Percentiles rank a stretch among this genome's conserved stretches.
Evolutionary conservation across 1,284 basidiomycete genomes (phyloP).

Genomic region (Abortiporus biennis): DNA sequence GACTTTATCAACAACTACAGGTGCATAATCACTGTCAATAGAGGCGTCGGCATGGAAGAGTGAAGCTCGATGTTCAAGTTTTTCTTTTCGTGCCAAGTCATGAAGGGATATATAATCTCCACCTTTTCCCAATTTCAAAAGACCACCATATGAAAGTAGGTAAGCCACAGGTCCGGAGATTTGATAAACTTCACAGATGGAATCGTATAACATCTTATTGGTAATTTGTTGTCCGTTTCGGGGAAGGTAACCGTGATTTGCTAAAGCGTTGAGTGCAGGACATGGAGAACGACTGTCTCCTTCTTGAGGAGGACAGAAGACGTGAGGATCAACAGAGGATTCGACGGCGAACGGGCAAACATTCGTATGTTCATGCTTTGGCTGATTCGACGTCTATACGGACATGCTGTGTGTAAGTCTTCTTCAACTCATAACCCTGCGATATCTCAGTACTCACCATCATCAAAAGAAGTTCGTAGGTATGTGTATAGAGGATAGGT

Average conservation of each 20-base stretch:
- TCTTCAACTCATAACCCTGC: no score
- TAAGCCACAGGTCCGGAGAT: slow-evolving; percentile 21
- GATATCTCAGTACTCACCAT: no score
- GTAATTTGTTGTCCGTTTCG: slow-evolving; percentile 17
- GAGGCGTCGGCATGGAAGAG: slow-evolving; percentile 25
- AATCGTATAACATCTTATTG: slow-evolving; percentile 15
- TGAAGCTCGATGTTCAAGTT: slow-evolving; percentile 30
- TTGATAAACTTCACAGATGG: slow-evolving; percentile 20
- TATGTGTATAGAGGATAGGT: no score
- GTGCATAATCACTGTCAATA: slow-evolving; percentile 22
- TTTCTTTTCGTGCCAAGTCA: slow-evolving; percentile 26
- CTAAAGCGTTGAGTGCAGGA: slow-evolving; percentile 43
- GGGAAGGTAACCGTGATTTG: slow-evolving; percentile 39
- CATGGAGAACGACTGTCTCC: slow-evolving; percentile 35
- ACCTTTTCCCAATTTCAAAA: slow-evolving; percentile 17
- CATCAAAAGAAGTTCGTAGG: no score
- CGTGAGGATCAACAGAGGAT: slow-evolving; percentile 12
- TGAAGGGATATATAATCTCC: slow-evolving; percentile 15
- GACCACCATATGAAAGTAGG: slow-evolving; percentile 20
- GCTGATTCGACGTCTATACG: no score
- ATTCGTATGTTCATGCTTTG: no score
- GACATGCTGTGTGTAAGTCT: no score
- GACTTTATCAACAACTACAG: slow-evolving; percentile 13
- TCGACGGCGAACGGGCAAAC: no score
- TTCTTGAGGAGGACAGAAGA: slow-evolving; percentile 14